phyloP scores from a whole-genome alignment of 768 basidiomycete species.

The Basidioascus undulatus region DNA sequence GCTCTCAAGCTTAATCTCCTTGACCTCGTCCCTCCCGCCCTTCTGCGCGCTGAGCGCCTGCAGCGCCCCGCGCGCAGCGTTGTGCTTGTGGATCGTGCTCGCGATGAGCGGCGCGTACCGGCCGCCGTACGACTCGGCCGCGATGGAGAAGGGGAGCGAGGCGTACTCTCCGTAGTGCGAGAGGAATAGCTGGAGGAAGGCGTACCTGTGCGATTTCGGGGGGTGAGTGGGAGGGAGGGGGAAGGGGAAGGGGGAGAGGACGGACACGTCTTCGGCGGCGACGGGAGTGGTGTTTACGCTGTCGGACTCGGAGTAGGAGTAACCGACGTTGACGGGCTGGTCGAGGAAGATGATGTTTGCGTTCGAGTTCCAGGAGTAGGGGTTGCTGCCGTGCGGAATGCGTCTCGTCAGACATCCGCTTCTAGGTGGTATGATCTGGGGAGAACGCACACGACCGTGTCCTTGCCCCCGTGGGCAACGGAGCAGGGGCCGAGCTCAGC shows the following conservation, averaged over 20 bases:
- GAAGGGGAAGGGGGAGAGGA: constrained; percentile 19
- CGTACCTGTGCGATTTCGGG: no score
- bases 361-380: constrained; percentile 60
- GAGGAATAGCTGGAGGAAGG: constrained; percentile 59
- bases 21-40: constrained; percentile 28
- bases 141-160: constrained; percentile 37
- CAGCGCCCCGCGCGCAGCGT: constrained; percentile 30
- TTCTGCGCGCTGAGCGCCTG: constrained; percentile 15
- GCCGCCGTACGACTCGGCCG: constrained; percentile 30
- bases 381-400: no score
- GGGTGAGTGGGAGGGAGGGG: no score
- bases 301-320: constrained; percentile 55
- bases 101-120: constrained; percentile 64
- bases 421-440: constrained; percentile 14
- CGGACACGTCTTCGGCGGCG: constrained; percentile 61
- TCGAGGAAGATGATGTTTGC: constrained; percentile 51
- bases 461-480: constrained; percentile 40
- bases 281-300: constrained; percentile 56
- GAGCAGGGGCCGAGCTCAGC: constrained; percentile 82
- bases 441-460: constrained; percentile 37
- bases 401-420: no score
- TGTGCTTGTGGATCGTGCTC: constrained; percentile 51
- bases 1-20: constrained; percentile 55
- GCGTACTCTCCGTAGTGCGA: constrained; percentile 51
- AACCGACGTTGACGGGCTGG: constrained; percentile 65